Evolutionary conservation across 345 rosid species (phyloP).

Genomic region (Aegle marmelos): DNA sequence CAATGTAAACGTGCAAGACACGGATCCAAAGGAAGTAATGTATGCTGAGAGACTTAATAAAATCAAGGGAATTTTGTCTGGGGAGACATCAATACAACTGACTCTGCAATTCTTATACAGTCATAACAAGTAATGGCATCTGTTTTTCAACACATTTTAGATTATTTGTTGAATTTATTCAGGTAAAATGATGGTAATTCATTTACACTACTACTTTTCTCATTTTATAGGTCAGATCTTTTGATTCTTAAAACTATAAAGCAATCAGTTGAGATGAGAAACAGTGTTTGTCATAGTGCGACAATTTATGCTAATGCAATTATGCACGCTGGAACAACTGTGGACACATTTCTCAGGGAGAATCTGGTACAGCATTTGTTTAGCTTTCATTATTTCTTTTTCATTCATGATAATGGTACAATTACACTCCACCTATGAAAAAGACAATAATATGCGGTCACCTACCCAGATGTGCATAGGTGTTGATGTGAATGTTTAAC

Average conservation of each 20-base stretch:
- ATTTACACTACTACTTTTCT: constrained; percentile 14
- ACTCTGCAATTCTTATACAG: constrained; percentile 90
- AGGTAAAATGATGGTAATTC: background rate
- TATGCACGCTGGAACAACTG: constrained; percentile 99
- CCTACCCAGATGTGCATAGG: background rate
- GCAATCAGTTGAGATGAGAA: constrained; percentile 98
- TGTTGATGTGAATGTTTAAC: background rate
- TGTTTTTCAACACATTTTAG: background rate
- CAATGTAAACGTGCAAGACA: constrained; percentile 33
- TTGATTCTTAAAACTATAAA: constrained; percentile 92
- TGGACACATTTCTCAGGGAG: constrained; percentile 96
- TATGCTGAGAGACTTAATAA: constrained; percentile 87
- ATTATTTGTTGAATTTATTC: background rate
- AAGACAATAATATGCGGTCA: background rate
- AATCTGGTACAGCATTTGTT: constrained; percentile 60
- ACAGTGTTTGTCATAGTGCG: constrained; percentile 98
- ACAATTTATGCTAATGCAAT: constrained; percentile 97
- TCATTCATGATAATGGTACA: background rate
- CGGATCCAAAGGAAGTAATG: constrained; percentile 57
- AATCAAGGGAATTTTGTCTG: constrained; percentile 86
- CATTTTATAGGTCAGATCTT: constrained; percentile 75
- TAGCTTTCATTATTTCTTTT: background rate
- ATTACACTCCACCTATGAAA: background rate
- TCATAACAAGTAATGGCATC: constrained; percentile 74
- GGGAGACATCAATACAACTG: constrained; percentile 92